These are phyloP conservation scores for Globisporangium radiosum DNA, from an alignment of 352 stramenopile genomes.

Conservation along the genomic window DNA sequence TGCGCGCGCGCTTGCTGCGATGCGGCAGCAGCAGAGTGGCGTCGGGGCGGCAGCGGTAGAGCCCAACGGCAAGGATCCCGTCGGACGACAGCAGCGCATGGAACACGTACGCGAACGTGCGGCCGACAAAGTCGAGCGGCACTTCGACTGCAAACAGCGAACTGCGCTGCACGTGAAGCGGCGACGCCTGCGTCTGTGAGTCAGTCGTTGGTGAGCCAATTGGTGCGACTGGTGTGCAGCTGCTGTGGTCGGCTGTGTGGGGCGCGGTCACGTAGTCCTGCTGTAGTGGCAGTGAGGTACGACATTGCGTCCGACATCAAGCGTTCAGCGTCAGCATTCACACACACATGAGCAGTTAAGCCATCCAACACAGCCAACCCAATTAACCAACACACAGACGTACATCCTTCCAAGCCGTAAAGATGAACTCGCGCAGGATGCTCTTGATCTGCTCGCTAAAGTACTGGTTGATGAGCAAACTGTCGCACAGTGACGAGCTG, in stretches of 20 bases:
- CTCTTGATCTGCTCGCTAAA: conserved; percentile 86
- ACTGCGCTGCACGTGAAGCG: conserved; percentile 40
- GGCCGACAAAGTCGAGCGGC: conserved; percentile 75
- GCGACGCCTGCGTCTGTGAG: conserved; percentile 18
- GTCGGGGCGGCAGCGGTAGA: conserved; percentile 73
- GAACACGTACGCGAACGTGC: conserved; percentile 78
- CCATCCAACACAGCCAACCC: too few species aligned
- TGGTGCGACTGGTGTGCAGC: conserved; percentile 15
- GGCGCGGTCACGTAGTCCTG: conserved; percentile 28
- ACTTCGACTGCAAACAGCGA: conserved; percentile 79
- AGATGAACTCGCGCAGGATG: conserved; percentile 84
- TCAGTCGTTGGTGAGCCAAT: conserved; percentile 11
- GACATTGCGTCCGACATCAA: neutral
- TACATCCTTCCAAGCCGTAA: conserved; percentile 66
- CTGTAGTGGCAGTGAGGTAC: conserved; percentile 6
- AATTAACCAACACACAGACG: neutral
- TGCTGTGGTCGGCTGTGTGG: neutral
- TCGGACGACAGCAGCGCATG: conserved; percentile 78
- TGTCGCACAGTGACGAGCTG: conserved; percentile 82
- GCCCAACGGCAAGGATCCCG: conserved; percentile 64
- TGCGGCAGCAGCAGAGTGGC: conserved; percentile 14
- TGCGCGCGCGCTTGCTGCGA: conserved; percentile 19
- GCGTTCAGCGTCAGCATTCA: conserved; percentile 2
- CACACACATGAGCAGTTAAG: neutral
- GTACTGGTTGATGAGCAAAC: conserved; percentile 85